Evolutionary conservation across 768 basidiomycete genomes (phyloP), one percentile per base, ranked within the genome.

Genomic region (Lentinula aciculospora): DNA sequence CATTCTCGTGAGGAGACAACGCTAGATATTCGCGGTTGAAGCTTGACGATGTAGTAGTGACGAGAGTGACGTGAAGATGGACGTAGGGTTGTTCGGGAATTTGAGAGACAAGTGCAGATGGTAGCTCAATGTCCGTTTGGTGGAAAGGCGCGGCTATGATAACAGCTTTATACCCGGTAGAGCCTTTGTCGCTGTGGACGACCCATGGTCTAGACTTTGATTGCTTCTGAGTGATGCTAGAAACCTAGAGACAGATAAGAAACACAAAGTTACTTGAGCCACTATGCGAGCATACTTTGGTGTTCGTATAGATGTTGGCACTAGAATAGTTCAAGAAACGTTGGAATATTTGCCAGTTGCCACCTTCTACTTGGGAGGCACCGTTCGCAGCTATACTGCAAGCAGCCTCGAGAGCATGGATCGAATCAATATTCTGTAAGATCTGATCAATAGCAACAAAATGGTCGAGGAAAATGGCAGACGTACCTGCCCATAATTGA

Each of bases 91-190:
- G 88, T 36, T 75, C 65, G 2, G 87, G 85, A 31, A 94, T 81
- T 47, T 76, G 76, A 3, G 75, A 69, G 4, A 79, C 66, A 29
- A 88, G 68, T 17, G 79, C 65, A 4, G 68, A 53, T 3, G 85
- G 77, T 25, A 89, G 68, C 4, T 66, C 65, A 61, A 92, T 87
- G 13, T 71, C 72, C 1, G 89, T 79, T 27, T 78, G 82, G 70
- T 91, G 85, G 76, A 85, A 89, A 2, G 96, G 96, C 1, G 92
- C 86, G 2, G 94, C 94, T 55, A 97, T 76, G 66, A 98, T 86
- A 57, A 98, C 81, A 2, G 84, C 84, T 66, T 80, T 82, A 67
- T 92, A 94, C 42, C 77, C 69, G 31, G 68, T 60, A 15, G 76
- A 71, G 23, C 83, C 82, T 19, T 71, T 68, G 13, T 70, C 65